Conservation (phyloP, 352 stramenopile genomes). For the Phytopythium aichiense region DNA sequence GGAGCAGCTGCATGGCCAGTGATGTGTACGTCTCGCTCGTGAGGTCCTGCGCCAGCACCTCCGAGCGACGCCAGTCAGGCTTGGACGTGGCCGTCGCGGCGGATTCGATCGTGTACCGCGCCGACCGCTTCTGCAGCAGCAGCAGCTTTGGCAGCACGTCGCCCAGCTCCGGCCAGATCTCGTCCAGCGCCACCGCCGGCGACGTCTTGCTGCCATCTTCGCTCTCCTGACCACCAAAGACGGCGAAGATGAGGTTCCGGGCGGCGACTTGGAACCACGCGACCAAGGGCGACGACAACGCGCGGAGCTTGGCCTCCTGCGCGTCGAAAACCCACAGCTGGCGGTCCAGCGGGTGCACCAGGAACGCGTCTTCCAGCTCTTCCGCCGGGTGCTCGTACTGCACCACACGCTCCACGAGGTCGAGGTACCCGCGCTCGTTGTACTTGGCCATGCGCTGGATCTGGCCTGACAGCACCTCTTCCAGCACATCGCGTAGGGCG, state of each 20-base stretch:
- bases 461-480: slow-evolving; percentile 45
- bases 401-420: slow-evolving; percentile 42
- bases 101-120: slow-evolving; percentile 30
- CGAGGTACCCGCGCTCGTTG: slow-evolving; percentile 35
- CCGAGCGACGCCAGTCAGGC: slow-evolving; percentile 33
- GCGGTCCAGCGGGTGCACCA: slow-evolving; percentile 73
- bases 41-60: slow-evolving; percentile 20
- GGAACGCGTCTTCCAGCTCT: slow-evolving; percentile 31
- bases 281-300: slow-evolving; percentile 17
- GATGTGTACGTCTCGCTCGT: slow-evolving; percentile 15
- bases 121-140: slow-evolving; percentile 53
- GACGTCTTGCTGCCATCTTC: neutral
- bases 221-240: slow-evolving; percentile 9
- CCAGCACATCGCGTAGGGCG: slow-evolving; percentile 27
- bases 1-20: slow-evolving; percentile 40
- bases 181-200: slow-evolving; percentile 11
- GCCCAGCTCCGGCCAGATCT: slow-evolving; percentile 45
- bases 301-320: slow-evolving; percentile 81
- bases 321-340: slow-evolving; percentile 97
- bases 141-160: slow-evolving; percentile 50
- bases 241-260: slow-evolving; percentile 31
- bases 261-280: slow-evolving; percentile 21
- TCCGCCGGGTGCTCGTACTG: slow-evolving; percentile 29
- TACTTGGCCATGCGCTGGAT: slow-evolving; percentile 57
- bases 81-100: slow-evolving; percentile 4